Evolutionary conservation across 2,329 filamentous ascomycete species (phyloP), one percentile per base, ranked within the genome.

Genomic region (Pestalotiopsis sp.): DNA sequence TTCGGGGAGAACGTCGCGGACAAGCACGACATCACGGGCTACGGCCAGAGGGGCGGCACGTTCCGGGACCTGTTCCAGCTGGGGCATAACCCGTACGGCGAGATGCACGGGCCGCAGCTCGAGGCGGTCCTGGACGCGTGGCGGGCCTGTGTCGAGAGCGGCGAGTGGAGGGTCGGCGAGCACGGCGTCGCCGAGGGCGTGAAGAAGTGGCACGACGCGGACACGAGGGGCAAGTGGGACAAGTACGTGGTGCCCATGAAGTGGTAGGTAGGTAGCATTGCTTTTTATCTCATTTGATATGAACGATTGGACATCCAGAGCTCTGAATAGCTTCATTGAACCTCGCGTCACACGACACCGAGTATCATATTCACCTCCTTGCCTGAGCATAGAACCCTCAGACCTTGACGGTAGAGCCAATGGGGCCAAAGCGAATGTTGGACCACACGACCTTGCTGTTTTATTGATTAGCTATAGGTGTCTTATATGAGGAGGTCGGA

Each of bases 401-500:
- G 36, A 67, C 25, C 56, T 67, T 67, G 52, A 67, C 65, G n/a
- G 65, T 60, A 17, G 65, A 59, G 49, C 65, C 56, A 5, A 60
- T 38, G 12, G 52, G 65, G 14, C 65, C 65, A 49, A 67, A 59
- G 45, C 65, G 36, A 7, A 67, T 59, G 12, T 67, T 67, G 52
- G 65, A 67, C 65, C 65, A 60, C 20, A 67, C 65, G 5, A 60
- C 52, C 65, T 67, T 57, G 11, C 64, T 66, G 2, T 38, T 17
- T 17, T 27, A 6, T 65, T 12, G 20, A 52, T 20, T 52, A 14
- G n/a, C 45, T 52, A 4, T 11, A 4, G 5, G 4, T 52, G n/a
- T 14, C 45, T 20, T 11, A 4, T 52, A 14, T 14, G 45, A 52
- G 45, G 45, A 17, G 45, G 20, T 31, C 31, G 36, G 41, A n/a